phyloP scores from a whole-genome alignment of 2,329 filamentous ascomycete genomes.

The Aspergillus hortae region DNA sequence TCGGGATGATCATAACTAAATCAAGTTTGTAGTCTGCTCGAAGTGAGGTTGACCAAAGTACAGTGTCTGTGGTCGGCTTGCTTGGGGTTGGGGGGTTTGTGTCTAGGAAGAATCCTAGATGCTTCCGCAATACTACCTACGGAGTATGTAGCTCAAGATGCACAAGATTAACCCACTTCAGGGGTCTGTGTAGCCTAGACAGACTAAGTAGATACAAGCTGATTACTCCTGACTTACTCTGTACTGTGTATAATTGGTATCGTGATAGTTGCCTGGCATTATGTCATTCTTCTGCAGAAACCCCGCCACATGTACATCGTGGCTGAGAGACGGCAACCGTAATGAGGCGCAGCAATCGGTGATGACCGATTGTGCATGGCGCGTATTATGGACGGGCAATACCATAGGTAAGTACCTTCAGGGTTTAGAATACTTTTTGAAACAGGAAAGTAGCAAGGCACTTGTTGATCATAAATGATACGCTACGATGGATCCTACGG shows the following conservation, averaged over 20 bases:
- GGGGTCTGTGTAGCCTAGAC: no score
- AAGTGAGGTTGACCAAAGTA: neutral
- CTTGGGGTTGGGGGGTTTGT: neutral
- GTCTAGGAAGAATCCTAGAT: neutral
- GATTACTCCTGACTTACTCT: neutral
- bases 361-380: slow-evolving; percentile 5
- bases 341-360: slow-evolving; percentile 10
- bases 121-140: neutral
- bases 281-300: slow-evolving; percentile 9
- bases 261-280: neutral
- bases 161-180: no score
- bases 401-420: no score
- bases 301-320: slow-evolving; percentile 8
- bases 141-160: no score
- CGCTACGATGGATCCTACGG: neutral
- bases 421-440: neutral
- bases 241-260: neutral
- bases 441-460: neutral
- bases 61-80: neutral
- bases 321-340: slow-evolving; percentile 4
- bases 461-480: neutral
- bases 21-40: neutral
- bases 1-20: neutral
- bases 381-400: neutral
- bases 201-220: neutral